phyloP scores from a whole-genome alignment of 768 basidiomycete genomes.

The Rhizopogon roseolus region DNA sequence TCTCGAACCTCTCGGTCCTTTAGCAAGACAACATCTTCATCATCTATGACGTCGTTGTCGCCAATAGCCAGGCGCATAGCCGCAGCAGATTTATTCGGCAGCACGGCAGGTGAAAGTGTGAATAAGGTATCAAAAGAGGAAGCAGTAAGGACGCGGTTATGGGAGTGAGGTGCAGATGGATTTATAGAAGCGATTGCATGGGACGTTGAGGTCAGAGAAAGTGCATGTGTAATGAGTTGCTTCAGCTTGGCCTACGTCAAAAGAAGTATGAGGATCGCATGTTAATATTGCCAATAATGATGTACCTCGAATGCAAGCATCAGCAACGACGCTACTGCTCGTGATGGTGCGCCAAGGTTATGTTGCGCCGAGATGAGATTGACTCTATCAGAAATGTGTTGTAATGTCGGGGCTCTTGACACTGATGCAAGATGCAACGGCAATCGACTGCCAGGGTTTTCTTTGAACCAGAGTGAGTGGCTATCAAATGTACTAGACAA shows the following conservation, averaged over 20 bases:
- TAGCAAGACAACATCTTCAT: conserved; percentile 45
- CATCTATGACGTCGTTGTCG: conserved; percentile 41
- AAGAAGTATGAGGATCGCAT: neutral
- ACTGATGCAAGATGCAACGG: conserved; percentile 71
- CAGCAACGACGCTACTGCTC: conserved; percentile 62
- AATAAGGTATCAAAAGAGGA: conserved; percentile 76
- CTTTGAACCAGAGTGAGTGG: conserved; percentile 26
- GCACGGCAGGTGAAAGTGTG: conserved; percentile 67
- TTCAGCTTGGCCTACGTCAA: conserved; percentile 67
- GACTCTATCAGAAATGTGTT: conserved; percentile 75
- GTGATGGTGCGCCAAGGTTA: conserved; percentile 55
- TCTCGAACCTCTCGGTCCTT: conserved; percentile 65
- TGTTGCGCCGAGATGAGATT: conserved; percentile 81
- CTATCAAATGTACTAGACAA: conserved; percentile 11
- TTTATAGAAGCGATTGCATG: conserved; percentile 73
- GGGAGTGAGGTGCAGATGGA: conserved; percentile 43
- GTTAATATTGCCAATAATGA: neutral
- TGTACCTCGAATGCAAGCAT: conserved; percentile 74
- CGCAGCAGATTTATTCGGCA: conserved; percentile 77
- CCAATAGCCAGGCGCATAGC: conserved; percentile 65
- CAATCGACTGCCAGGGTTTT: conserved; percentile 65
- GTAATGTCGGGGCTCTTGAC: conserved; percentile 66
- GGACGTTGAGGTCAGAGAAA: conserved; percentile 72
- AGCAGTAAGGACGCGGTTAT: conserved; percentile 48
- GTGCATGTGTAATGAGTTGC: conserved; percentile 75